Evolutionary conservation across 306 rosid genomes (phyloP).

Genomic region (Cyamopsis tetragonoloba): DNA sequence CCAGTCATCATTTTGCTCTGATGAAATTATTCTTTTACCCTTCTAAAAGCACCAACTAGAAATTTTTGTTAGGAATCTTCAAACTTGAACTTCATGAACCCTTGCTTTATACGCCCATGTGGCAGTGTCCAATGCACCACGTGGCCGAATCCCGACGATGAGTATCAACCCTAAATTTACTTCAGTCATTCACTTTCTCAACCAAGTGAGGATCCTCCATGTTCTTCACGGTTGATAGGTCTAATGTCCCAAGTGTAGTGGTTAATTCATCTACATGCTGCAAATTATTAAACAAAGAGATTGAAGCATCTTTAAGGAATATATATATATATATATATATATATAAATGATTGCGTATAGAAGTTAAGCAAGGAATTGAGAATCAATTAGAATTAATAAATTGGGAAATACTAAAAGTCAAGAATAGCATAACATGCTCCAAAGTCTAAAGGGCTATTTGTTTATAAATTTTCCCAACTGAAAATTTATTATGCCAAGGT

Average conservation of each 20-base stretch:
- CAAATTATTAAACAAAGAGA: background rate
- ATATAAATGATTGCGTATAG: conserved; percentile 2
- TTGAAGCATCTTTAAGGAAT: conserved; percentile 3
- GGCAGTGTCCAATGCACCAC: background rate
- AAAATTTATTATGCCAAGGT: conserved; percentile 25
- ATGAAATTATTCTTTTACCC: background rate
- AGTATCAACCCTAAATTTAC: conserved; percentile 11
- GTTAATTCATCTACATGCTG: conserved; percentile 55
- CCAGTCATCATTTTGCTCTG: background rate
- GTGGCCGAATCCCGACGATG: background rate
- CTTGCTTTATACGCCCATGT: background rate
- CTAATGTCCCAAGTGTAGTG: conserved; percentile 42
- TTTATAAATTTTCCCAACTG: conserved; percentile 12
- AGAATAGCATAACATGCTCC: conserved; percentile 36
- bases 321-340: too few relatives aligned
- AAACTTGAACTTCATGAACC: conserved; percentile 4
- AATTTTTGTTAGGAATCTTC: background rate
- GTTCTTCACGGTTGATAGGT: conserved; percentile 37
- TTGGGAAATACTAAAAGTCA: background rate
- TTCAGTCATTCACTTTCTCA: conserved; percentile 36
- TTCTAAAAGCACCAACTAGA: conserved; percentile 25
- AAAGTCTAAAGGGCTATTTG: conserved; percentile 15
- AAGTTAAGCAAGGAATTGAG: background rate
- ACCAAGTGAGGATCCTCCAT: conserved; percentile 29
- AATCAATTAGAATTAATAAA: background rate